Conservation (phyloP, 2,329 filamentous ascomycete species). For the Phaeosphaeriaceae sp. region DNA sequence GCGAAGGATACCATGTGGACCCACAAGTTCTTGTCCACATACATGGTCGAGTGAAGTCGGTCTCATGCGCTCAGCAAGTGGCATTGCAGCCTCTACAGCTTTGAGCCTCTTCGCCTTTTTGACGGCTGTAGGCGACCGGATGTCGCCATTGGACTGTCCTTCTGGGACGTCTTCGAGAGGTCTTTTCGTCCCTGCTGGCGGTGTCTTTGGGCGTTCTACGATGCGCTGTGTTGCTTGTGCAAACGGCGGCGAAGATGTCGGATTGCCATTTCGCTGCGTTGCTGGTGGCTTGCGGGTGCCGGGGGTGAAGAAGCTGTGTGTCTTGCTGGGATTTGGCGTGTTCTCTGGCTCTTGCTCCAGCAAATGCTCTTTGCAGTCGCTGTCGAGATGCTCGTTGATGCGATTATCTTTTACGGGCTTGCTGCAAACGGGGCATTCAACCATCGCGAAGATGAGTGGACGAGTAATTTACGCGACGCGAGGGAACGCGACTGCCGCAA, state of each 20-base stretch:
- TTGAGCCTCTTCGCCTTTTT: conserved; percentile 65
- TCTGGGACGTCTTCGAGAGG: conserved; percentile 27
- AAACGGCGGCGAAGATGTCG: conserved; percentile 27
- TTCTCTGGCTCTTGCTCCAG: conserved; percentile 55
- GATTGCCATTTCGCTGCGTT: conserved; percentile 28
- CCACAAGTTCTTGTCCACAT: conserved; percentile 90
- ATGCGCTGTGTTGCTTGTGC: conserved; percentile 17
- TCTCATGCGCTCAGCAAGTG: conserved; percentile 92
- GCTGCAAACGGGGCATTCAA: conserved; percentile 83
- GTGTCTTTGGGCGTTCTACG: conserved; percentile 31
- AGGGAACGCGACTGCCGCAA: conserved; percentile 20
- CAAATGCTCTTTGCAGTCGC: conserved; percentile 73
- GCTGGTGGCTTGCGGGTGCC: conserved; percentile 51
- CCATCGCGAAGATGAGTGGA: conserved; percentile 51
- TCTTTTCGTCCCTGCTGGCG: conserved; percentile 36
- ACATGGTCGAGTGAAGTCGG: conserved; percentile 84
- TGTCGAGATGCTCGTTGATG: conserved; percentile 94
- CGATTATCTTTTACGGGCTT: conserved; percentile 73
- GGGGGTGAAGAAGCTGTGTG: conserved; percentile 62
- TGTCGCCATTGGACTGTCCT: conserved; percentile 23
- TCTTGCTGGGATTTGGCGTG: conserved; percentile 45
- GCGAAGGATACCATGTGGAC: conserved; percentile 80
- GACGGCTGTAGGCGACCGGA: conserved; percentile 49
- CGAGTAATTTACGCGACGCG: conserved; percentile 19
- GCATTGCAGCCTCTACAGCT: conserved; percentile 73